Conservation (phyloP, 2,329 filamentous ascomycete genomes). For the Diaporthe citrichinensis region DNA sequence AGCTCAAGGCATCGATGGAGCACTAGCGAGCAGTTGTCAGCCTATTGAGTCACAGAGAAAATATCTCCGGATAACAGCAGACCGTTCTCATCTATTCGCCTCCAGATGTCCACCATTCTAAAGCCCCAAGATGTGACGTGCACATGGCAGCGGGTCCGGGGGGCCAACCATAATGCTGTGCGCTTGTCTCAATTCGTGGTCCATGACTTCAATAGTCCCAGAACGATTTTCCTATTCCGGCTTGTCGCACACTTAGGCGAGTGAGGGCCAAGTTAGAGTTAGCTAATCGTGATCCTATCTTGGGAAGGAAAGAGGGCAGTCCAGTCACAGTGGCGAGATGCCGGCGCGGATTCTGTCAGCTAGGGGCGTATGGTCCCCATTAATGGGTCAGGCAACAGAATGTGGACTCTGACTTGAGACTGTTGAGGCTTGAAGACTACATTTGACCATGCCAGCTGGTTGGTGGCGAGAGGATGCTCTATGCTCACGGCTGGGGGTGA, state of each 20-base stretch:
- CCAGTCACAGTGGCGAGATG: neutral
- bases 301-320: neutral
- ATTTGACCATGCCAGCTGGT: neutral
- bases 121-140: neutral
- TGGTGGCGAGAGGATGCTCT: neutral
- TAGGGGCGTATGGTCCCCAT: no score
- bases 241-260: no score
- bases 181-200: neutral
- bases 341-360: neutral
- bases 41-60: neutral
- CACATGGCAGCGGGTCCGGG: neutral
- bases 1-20: neutral
- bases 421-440: neutral
- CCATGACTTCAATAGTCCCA: neutral
- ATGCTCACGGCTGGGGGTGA: slow-evolving; percentile 1
- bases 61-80: neutral
- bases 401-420: neutral
- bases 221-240: neutral
- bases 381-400: neutral
- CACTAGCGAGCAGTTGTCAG: neutral
- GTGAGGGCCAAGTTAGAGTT: no score
- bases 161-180: neutral
- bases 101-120: neutral
- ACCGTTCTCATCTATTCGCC: neutral
- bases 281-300: neutral